Conservation (phyloP, 495 filamentous ascomycete genomes). For the Xylaria nigripes region DNA sequence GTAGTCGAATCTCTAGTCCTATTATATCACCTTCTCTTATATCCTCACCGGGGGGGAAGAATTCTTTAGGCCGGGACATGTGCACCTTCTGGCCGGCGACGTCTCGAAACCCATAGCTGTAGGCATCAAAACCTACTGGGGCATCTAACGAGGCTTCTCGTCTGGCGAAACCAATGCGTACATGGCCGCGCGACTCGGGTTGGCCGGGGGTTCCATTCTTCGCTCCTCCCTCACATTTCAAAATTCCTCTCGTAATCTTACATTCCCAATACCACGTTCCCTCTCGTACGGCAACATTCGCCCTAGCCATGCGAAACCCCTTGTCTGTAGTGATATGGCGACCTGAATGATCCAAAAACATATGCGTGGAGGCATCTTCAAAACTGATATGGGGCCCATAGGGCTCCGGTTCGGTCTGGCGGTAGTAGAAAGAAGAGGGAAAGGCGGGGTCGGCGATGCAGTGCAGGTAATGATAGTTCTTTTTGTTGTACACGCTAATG, state of each 20-base stretch:
- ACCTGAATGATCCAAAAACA: conserved; percentile 56
- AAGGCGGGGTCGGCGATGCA: conserved; percentile 85
- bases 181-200: conserved; percentile 54
- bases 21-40: conserved; percentile 84
- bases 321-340: conserved; percentile 65
- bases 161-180: conserved; percentile 83
- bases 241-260: conserved; percentile 61
- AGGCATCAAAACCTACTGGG: conserved; percentile 91
- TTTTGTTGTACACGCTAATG: conserved; percentile 77
- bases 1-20: conserved; percentile 84
- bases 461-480: conserved; percentile 81
- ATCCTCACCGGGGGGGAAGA: conserved; percentile 66
- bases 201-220: conserved; percentile 12
- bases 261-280: conserved; percentile 93
- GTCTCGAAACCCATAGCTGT: conserved; percentile 91
- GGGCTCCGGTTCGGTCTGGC: conserved; percentile 77
- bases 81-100: conserved; percentile 84
- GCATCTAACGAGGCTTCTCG: conserved; percentile 86
- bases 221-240: conserved; percentile 33
- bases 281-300: conserved; percentile 86
- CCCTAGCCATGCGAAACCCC: conserved; percentile 74
- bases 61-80: conserved; percentile 83
- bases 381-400: conserved; percentile 77
- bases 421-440: conserved; percentile 78
- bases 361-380: conserved; percentile 77